These are phyloP conservation scores for Russula earlei DNA, from an alignment of 768 basidiomycete genomes.

Conservation along the genomic window DNA sequence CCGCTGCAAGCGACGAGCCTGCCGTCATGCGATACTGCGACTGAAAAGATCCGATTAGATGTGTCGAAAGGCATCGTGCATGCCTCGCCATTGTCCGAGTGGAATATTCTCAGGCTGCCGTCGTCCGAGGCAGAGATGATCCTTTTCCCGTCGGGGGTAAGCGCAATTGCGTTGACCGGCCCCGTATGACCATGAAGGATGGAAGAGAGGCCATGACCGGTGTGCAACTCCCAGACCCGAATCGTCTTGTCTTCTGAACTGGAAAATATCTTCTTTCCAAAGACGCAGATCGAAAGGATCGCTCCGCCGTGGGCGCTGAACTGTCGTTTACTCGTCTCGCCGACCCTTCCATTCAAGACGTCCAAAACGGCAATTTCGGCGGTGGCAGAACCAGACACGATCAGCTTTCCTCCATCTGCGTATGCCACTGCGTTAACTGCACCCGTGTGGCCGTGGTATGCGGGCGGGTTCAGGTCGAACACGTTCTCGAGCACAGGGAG, in stretches of 20 bases:
- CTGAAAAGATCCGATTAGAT: neutral
- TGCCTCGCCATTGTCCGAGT: slow-evolving; percentile 1
- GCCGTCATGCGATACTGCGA: slow-evolving; percentile 4
- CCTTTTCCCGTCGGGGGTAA: neutral
- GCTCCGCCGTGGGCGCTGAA: neutral
- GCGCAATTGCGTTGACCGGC: neutral
- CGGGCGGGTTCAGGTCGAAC: neutral
- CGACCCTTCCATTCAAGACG: neutral
- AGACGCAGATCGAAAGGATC: slow-evolving; percentile 1
- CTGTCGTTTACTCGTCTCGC: neutral
- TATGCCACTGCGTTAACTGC: slow-evolving; percentile 6
- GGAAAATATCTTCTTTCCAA: slow-evolving; percentile 1
- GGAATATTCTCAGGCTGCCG: slow-evolving; percentile 3
- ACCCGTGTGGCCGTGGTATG: slow-evolving; percentile 21
- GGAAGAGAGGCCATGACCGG: neutral
- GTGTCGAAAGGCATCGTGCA: neutral
- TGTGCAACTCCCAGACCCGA: slow-evolving; percentile 7
- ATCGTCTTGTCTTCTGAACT: slow-evolving; percentile 11
- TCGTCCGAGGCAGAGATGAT: slow-evolving; percentile 12
- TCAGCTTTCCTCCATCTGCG: neutral
- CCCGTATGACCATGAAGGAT: slow-evolving; percentile 27
- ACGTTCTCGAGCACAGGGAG: neutral
- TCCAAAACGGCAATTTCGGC: slow-evolving; percentile 6
- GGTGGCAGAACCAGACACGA: slow-evolving; percentile 5
- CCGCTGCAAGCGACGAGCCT: neutral